Evolutionary conservation across 2,329 filamentous ascomycete genomes (phyloP), one percentile per base, ranked within the genome.

Genomic region (Rhynchosporium agropyri): DNA sequence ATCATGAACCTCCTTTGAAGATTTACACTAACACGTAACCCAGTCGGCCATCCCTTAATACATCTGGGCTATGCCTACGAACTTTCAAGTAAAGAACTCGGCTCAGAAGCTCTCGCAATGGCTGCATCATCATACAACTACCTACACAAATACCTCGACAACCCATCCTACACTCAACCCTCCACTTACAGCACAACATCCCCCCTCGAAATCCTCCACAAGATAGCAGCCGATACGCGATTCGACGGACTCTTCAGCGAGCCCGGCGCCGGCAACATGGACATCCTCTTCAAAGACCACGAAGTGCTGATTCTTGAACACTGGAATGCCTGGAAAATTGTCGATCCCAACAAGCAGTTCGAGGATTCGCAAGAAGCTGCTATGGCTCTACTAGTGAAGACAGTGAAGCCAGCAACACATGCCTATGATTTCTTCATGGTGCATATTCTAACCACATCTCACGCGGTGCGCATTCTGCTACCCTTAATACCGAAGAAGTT

Each of bases 51-150:
- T 71, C 91, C 94, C 1, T 80, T 98, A n/a, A 95, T 98, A 63
- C 95, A 98, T 72, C 83, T 99, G 2, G 93, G 87, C n/a, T 97
- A 96, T 74, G 95, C 92, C 9, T 94, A 89, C 73, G 94, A 99
- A 78, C 82, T 98, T 70, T 85, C 90, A 65, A 95, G 85, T 69
- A 89, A 89, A 63, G 94, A 96, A 67, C 75, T 98, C 26, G 93
- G 88, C 54, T 95, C 97, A 77, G 95, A 99, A 79, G 90, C 92
- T 0, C 82, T 99, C 0, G 87, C 85, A 0, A 80, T 97, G 65
- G 81, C 87, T 0, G 80, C 83, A 8, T 77, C 80, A 1, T 79
- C 84, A 69, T 84, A 88, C 75, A 79, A 83, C 73, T 84, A 80
- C 72, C 74, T 88, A 36, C 84, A 87, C 75, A 85, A 83, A 73